Evolutionary conservation across 108 stramenopile genomes (phyloP).

Genomic region (Cyclotella kingstonii): DNA sequence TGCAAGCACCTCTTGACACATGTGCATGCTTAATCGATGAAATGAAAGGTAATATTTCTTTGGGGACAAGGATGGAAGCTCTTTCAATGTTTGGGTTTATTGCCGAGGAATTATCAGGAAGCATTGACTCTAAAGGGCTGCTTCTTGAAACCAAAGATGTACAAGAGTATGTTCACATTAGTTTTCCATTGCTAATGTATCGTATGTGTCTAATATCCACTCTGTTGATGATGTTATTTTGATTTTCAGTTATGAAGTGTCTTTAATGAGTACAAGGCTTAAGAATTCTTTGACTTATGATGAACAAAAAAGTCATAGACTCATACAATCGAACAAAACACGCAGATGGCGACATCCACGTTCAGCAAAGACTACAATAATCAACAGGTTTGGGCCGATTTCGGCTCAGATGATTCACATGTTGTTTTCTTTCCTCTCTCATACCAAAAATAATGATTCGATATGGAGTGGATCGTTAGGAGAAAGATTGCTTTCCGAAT

Average conservation of each 20-base stretch:
- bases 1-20: slow-evolving; percentile 52
- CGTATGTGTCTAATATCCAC: not conserved
- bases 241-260: slow-evolving; percentile 2
- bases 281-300: not conserved
- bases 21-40: slow-evolving; percentile 52
- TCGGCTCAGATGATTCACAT: slow-evolving; percentile 70
- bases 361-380: not conserved
- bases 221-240: not conserved
- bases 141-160: not conserved
- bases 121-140: not conserved
- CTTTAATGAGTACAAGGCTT: slow-evolving; percentile 7
- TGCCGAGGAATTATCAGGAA: slow-evolving; percentile 64
- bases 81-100: slow-evolving; percentile 51
- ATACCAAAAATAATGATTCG: slow-evolving; percentile 50
- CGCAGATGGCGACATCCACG: slow-evolving; percentile 46
- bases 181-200: not conserved
- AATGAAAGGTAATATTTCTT: slow-evolving; percentile 45
- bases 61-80: slow-evolving; percentile 53
- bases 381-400: slow-evolving; percentile 55
- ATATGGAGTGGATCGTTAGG: slow-evolving; percentile 71
- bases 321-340: slow-evolving; percentile 22
- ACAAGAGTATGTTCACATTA: slow-evolving; percentile 1
- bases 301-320: slow-evolving; percentile 3
- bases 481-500: slow-evolving; percentile 58
- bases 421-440: slow-evolving; percentile 48